Conservation (phyloP, 495 filamentous ascomycete genomes). For the Penicillium steckii region DNA sequence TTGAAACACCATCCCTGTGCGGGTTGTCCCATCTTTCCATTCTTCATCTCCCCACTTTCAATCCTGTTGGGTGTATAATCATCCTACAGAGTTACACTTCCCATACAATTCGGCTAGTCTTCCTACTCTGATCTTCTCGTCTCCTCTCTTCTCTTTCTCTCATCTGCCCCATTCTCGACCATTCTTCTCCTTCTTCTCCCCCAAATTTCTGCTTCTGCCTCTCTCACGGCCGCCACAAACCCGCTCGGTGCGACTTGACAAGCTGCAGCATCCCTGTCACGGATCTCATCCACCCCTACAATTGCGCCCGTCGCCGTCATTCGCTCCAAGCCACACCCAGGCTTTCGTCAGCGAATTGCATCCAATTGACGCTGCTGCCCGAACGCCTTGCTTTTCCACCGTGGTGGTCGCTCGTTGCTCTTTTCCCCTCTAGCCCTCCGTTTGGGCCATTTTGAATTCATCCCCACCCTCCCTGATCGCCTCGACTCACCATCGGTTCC, state of each 20-base stretch:
- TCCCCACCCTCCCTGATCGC: conserved; percentile 35
- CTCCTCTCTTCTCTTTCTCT: conserved; percentile 3
- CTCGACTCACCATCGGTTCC: conserved; percentile 26
- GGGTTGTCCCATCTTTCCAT: neutral
- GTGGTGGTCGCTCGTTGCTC: conserved; percentile 27
- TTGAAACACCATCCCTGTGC: conserved; percentile 4
- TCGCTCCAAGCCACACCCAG: conserved; percentile 33
- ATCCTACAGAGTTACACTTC: too few relatives aligned
- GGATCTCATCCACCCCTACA: conserved; percentile 31
- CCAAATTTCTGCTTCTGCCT: neutral
- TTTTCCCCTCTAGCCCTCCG: conserved; percentile 17
- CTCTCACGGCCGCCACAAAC: conserved; percentile 11
- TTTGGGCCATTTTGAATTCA: conserved; percentile 25
- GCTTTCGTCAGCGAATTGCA: conserved; percentile 32
- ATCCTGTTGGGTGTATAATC: too few relatives aligned
- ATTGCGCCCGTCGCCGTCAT: conserved; percentile 25
- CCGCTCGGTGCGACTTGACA: conserved; percentile 26
- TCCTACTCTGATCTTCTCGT: neutral
- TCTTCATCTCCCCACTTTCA: conserved; percentile 3
- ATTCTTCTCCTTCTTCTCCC: neutral
- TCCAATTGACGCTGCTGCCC: conserved; percentile 39
- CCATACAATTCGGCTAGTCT: too few relatives aligned
- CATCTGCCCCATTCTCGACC: neutral
- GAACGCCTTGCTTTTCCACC: conserved; percentile 41
- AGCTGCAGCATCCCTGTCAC: conserved; percentile 43